Evolutionary conservation across 257 asterid species (phyloP), one percentile per base, ranked within the genome.

Genomic region (Gentiana macrophylla): DNA sequence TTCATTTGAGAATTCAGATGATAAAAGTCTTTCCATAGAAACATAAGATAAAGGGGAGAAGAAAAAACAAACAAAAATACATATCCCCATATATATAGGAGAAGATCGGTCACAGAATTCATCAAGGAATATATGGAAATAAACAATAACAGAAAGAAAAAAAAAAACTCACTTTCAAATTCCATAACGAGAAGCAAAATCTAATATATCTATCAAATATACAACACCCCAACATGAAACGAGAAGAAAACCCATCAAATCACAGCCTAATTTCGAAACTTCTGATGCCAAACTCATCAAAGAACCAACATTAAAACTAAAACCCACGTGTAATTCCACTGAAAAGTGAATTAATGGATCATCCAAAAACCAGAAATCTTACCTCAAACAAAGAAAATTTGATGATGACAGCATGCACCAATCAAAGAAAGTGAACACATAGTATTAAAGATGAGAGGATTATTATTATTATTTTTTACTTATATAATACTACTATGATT

Each of bases 171-270:
- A 45, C 59, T 36, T 44, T 49, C 32, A 33, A 11, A 51, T 49
- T 37, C 44, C 56, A 67, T n/a, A 32, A 57, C 69, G 55, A 59
- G 49, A 15, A 78, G 56, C 68, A 66, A 70, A 74, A 55, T 67
- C 65, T 68, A 63, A 57, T 66, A 58, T 55, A 61, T 24, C 59
- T 62, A 67, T 69, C 62, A 62, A 53, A 52, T 10, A 60, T 24
- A 56, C 37, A 55, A 35, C 3, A 41, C 9, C 46, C 46, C 46
- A 41, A 7, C 6, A 65, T 67, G 60, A 62, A 53, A 52, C 12
- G 56, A 10, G 54, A 32, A 55, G 32, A 32, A 55, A 41, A n/a
- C 60, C 62, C 66, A 33, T 37, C 52, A 38, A 74, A 70, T 33
- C 5, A 58, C 69, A 63, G 53, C 60, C 36, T 35, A 57, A 6